A percentile compares a stretch with the other conserved stretches of the same genome.
phyloP scores from a whole-genome alignment of 257 asterid genomes.

The Scutellaria baicalensis region DNA sequence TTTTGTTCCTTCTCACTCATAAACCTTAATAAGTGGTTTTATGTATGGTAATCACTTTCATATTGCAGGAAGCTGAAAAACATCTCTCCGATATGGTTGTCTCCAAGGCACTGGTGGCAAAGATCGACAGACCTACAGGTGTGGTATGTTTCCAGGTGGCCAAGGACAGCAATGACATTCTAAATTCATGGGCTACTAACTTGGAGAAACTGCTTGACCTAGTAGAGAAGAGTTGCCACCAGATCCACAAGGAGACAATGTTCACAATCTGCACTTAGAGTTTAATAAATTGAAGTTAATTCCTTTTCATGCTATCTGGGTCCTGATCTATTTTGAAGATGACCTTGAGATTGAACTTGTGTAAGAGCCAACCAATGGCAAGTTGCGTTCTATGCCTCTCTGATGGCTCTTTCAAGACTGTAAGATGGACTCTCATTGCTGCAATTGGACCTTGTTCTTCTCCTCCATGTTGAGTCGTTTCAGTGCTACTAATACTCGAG shows the following conservation, averaged over 20 bases:
- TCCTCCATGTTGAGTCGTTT: not conserved
- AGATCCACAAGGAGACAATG: slow-evolving; percentile 96
- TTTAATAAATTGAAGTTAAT: slow-evolving; percentile 23
- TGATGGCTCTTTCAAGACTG: not conserved
- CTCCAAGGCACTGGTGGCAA: slow-evolving; percentile 76
- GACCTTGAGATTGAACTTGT: not conserved
- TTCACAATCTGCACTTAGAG: slow-evolving; percentile 77
- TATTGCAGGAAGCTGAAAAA: slow-evolving; percentile 73
- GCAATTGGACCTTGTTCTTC: not conserved
- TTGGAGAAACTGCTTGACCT: slow-evolving; percentile 99
- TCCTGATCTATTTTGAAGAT: not conserved
- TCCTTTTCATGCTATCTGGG: not conserved
- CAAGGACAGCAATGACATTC: slow-evolving; percentile 82
- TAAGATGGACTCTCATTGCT: not conserved
- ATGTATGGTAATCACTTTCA: not conserved
- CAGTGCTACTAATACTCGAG: not conserved
- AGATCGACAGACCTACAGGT: slow-evolving; percentile 87
- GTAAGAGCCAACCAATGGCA: not conserved
- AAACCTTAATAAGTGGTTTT: not conserved
- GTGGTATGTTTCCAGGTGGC: slow-evolving; percentile 67
- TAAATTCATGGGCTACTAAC: slow-evolving; percentile 84
- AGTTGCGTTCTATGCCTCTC: not conserved
- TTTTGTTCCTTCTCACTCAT: not conserved
- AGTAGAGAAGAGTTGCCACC: slow-evolving; percentile 98
- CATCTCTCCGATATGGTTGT: slow-evolving; percentile 97